Evolutionary conservation across 2,329 filamentous ascomycete genomes (phyloP).

Genomic region (Epichloe uncinata): DNA sequence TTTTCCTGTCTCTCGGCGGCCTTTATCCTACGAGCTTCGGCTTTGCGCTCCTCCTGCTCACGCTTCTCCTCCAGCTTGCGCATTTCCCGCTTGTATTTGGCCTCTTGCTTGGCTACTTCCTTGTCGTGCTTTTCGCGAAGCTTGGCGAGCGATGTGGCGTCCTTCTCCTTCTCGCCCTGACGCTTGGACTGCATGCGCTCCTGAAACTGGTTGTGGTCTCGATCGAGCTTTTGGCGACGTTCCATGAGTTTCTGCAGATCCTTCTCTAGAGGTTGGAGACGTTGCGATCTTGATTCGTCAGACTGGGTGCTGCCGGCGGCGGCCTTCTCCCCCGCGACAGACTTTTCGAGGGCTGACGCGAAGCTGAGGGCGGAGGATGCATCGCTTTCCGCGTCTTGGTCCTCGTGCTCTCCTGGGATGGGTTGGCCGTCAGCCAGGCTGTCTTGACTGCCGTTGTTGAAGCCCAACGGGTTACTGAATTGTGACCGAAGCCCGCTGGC

Average conservation of each 20-base stretch:
- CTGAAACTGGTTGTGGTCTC: conserved; percentile 44
- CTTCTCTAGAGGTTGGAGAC: conserved; percentile 33
- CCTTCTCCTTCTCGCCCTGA: conserved; percentile 34
- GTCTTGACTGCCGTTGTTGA: conserved; percentile 13
- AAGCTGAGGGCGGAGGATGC: conserved; percentile 35
- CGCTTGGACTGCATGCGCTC: conserved; percentile 32
- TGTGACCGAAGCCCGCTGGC: conserved; percentile 21
- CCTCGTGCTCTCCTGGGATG: conserved; percentile 15
- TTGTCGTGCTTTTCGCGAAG: conserved; percentile 49
- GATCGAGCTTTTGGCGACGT: conserved; percentile 47
- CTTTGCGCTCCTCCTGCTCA: conserved; percentile 47
- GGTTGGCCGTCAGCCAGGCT: conserved; percentile 12
- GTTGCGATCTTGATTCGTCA: conserved; percentile 24
- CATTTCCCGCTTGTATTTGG: conserved; percentile 51
- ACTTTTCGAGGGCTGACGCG: conserved; percentile 31
- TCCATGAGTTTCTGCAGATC: conserved; percentile 52
- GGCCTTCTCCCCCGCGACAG: conserved; percentile 17
- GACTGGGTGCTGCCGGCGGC: conserved; percentile 18
- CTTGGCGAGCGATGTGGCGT: conserved; percentile 39
- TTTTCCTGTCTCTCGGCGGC: conserved; percentile 39
- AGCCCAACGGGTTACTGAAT: conserved; percentile 15
- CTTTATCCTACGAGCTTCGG: conserved; percentile 37
- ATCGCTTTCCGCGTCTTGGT: conserved; percentile 23
- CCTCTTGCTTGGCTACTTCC: conserved; percentile 52
- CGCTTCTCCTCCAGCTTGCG: conserved; percentile 51